Evolutionary conservation across 1,139 yeast species (phyloP), one percentile per base, ranked within the genome.

Genomic region (Kluyveromyces sp.): DNA sequence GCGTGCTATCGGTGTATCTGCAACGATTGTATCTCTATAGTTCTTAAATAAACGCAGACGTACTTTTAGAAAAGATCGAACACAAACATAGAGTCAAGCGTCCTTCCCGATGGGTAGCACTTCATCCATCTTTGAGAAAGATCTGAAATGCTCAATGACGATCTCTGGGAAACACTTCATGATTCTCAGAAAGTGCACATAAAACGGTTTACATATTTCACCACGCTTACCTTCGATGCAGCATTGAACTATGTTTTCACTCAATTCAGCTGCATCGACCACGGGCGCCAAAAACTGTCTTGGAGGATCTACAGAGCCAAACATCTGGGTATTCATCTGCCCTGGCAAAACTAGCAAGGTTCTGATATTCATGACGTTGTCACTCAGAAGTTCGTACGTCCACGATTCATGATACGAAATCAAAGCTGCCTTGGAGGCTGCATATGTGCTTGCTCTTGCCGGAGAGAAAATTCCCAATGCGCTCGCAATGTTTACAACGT

Each of bases 381-480:
- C 54, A 9, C 51, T 50, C 1, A 52, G 49, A 13, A 71, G 46
- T 53, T 83, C 94, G 46, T 70, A 73, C 1, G 73, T 58, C 37
- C 80, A 55, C 0, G 83, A 73, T 48, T 82, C 86, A 50, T 80
- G 82, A 2, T 78, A 56, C 50, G 79, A 77, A 4, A 74, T 68
- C 16, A 75, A 51, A 0, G 86, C 78, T 0, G 86, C 79, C 56
- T 84, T 84, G 11, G 86, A 68, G 0, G 83, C 80, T 0, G 86
- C 73, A 57, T 82, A 83, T 2, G 75, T 58, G 1, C 87, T 74
- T 9, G 83, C 71, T 51, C 78, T 75, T 9, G 74, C 73, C 0
- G 96, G 94, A 0, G 89, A 83, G 16, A 84, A 66, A 3, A 74
- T 66, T 0, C 94, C 95, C 25, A 87, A 63, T 0, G 83, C 74